Conservation (phyloP, 441 rosid genomes). For the Theobroma grandiflorum region DNA sequence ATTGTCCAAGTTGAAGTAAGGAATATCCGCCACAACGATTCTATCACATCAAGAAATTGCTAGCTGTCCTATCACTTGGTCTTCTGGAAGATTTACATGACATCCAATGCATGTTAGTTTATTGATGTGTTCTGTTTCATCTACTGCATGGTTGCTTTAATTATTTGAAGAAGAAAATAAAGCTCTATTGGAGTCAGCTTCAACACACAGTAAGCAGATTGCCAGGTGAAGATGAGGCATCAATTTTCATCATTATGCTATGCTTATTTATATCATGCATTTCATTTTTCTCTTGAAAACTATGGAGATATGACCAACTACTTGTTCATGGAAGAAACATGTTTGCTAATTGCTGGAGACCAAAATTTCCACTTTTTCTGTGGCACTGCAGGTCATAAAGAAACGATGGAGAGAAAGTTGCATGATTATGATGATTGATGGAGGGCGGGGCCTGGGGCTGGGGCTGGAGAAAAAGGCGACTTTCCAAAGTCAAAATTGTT, state of each 20-base stretch:
- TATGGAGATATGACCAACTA: neutral
- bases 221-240: neutral
- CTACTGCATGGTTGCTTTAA: neutral
- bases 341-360: neutral
- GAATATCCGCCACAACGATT: constrained; percentile 3
- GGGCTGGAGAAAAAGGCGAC: constrained; percentile 13
- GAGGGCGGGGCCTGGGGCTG: neutral
- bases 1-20: constrained; percentile 15
- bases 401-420: constrained; percentile 12
- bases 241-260: neutral
- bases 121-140: neutral
- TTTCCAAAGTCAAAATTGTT: constrained; percentile 30
- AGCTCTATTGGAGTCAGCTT: neutral
- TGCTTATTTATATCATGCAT: neutral
- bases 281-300: neutral
- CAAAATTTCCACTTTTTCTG: neutral
- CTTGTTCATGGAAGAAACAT: neutral
- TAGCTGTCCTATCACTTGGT: constrained; percentile 13
- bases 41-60: neutral
- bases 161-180: too few relatives aligned
- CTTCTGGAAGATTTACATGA: neutral
- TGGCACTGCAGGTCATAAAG: neutral
- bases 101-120: neutral
- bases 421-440: constrained; percentile 10
- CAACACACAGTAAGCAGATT: neutral